Percentiles rank a stretch among this genome's conserved stretches.
Conservation (phyloP, 352 stramenopile species). For the Blastocystis sp. region DNA sequence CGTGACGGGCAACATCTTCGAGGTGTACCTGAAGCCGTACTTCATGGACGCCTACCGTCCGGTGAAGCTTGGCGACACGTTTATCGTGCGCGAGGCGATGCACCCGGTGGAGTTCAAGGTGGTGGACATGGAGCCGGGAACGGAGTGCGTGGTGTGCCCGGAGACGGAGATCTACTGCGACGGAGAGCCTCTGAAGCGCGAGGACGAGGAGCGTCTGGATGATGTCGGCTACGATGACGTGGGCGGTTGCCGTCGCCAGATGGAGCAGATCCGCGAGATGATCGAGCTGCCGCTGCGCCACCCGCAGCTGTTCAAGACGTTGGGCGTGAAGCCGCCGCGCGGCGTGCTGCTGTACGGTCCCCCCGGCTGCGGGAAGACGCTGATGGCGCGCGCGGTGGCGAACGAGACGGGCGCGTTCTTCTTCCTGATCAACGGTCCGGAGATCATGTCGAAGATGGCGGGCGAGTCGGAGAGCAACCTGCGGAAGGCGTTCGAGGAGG, state of each 20-base stretch:
- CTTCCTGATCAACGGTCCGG: slow-evolving; percentile 97
- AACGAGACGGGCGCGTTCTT: slow-evolving; percentile 99
- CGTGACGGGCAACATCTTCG: slow-evolving; percentile 97
- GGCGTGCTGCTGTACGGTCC: slow-evolving; percentile 96
- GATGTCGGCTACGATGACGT: slow-evolving; percentile 98
- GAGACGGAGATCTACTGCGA: slow-evolving; percentile 99
- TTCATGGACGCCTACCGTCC: slow-evolving; percentile 94
- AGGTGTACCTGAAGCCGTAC: slow-evolving; percentile 99
- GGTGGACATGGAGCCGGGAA: slow-evolving; percentile 89
- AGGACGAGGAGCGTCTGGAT: slow-evolving; percentile 96
- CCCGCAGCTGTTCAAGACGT: slow-evolving; percentile 92
- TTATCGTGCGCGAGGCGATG: slow-evolving; percentile 94
- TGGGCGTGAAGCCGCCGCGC: slow-evolving; percentile 94
- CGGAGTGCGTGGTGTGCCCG: slow-evolving; percentile 93
- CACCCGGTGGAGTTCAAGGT: slow-evolving; percentile 99
- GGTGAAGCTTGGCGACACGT: slow-evolving; percentile 95
- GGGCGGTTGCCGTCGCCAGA: slow-evolving; percentile 89
- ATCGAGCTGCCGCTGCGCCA: slow-evolving; percentile 94
- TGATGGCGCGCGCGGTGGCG: slow-evolving; percentile 91
- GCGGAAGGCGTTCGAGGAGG: slow-evolving; percentile 92
- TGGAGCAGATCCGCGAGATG: slow-evolving; percentile 98
- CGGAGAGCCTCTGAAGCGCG: slow-evolving; percentile 88
- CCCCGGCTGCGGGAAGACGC: slow-evolving; percentile 91
- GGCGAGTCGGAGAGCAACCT: slow-evolving; percentile 81
- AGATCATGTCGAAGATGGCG: slow-evolving; percentile 96